Conservation (phyloP, 495 filamentous ascomycete genomes). For the Alectoria sarmentosa region DNA sequence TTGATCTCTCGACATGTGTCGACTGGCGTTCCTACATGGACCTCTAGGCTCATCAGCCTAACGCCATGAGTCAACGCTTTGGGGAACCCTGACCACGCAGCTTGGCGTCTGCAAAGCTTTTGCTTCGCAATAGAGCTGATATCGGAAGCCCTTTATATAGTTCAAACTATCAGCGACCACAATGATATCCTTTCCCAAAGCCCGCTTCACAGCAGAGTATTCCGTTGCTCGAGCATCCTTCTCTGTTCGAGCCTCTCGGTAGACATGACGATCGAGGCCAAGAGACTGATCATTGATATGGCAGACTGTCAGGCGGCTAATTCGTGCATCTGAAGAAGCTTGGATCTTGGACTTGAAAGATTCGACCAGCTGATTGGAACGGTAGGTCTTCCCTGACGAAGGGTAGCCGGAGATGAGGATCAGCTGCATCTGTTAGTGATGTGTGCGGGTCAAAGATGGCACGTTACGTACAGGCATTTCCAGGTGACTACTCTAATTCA, state of each 20-base stretch:
- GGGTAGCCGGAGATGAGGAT: constrained; percentile 91
- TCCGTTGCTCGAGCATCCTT: constrained; percentile 87
- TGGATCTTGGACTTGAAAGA: constrained; percentile 49
- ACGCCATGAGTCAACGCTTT: neutral
- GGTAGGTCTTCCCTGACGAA: constrained; percentile 85
- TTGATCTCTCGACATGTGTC: constrained; percentile 61
- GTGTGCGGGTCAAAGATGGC: neutral
- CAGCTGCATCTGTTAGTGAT: constrained; percentile 49
- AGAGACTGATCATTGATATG: constrained; percentile 63
- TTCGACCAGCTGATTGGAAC: constrained; percentile 67
- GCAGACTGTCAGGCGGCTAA: constrained; percentile 53
- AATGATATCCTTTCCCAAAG: constrained; percentile 68
- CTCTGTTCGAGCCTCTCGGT: constrained; percentile 60
- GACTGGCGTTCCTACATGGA: constrained; percentile 74
- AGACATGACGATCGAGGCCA: constrained; percentile 52
- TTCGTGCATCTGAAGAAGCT: constrained; percentile 43
- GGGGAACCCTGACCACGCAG: constrained; percentile 56
- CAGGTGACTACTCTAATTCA: neutral
- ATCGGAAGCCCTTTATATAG: constrained; percentile 97
- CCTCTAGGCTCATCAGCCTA: constrained; percentile 34
- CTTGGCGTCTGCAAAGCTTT: constrained; percentile 77
- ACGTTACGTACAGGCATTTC: constrained; percentile 23
- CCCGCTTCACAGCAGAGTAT: constrained; percentile 79
- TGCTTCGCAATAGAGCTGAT: constrained; percentile 91
- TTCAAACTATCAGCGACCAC: constrained; percentile 88